phyloP scores from a whole-genome alignment of 2,329 filamentous ascomycete species.

The Samsoniella hepiali region DNA sequence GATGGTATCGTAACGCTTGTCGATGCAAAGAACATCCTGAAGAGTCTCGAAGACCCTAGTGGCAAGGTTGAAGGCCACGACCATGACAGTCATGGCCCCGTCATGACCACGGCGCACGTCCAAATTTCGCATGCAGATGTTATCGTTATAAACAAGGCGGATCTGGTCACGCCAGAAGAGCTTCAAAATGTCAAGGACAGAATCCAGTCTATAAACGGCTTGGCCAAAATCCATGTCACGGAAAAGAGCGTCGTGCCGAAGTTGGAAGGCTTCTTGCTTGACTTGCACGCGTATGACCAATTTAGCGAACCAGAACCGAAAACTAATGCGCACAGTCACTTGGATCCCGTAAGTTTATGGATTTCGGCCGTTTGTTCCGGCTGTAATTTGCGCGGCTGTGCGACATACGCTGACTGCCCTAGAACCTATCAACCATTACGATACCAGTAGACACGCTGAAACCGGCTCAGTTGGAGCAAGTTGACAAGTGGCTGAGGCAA shows the following conservation, averaged over 20 bases:
- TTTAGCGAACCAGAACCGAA: slow-evolving; percentile 70
- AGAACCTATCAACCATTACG: slow-evolving; percentile 62
- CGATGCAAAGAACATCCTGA: slow-evolving; percentile 88
- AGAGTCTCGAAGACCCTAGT: slow-evolving; percentile 70
- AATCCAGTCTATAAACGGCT: slow-evolving; percentile 80
- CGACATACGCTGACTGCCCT: neutral
- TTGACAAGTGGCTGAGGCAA: slow-evolving; percentile 80
- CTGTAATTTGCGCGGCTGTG: neutral
- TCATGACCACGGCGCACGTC: slow-evolving; percentile 88
- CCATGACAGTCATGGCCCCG: slow-evolving; percentile 55
- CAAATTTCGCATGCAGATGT: slow-evolving; percentile 98
- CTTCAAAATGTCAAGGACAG: slow-evolving; percentile 67
- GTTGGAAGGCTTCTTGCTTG: slow-evolving; percentile 81
- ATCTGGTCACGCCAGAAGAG: slow-evolving; percentile 70
- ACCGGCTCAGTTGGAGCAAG: slow-evolving; percentile 52
- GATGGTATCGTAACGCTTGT: slow-evolving; percentile 96
- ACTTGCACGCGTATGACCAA: slow-evolving; percentile 88
- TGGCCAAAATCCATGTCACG: slow-evolving; percentile 81
- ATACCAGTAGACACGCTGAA: slow-evolving; percentile 63
- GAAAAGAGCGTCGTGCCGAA: slow-evolving; percentile 74
- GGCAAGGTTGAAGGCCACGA: slow-evolving; percentile 52
- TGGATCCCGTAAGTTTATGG: slow-evolving; percentile 67
- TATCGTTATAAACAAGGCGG: slow-evolving; percentile 88
- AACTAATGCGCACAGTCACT: slow-evolving; percentile 79
- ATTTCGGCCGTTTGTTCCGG: neutral